Percentiles rank a stretch among this genome's conserved stretches.
Conservation (phyloP, 345 rosid species). For the Citrus unshiu region DNA sequence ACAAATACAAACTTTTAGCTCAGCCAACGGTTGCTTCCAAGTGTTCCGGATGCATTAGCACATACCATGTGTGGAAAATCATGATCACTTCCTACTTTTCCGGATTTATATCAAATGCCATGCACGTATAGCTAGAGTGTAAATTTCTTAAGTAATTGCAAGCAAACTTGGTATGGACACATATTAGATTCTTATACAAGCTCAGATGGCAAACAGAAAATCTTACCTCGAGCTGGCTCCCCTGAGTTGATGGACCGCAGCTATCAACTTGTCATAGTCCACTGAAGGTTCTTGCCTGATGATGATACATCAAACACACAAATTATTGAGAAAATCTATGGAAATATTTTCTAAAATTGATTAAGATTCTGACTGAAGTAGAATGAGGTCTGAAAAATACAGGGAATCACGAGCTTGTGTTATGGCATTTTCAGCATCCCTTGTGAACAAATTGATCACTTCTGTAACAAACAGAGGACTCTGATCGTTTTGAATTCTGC, state of each 20-base stretch:
- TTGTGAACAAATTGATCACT: constrained; percentile 12
- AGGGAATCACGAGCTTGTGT: neutral
- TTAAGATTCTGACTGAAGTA: neutral
- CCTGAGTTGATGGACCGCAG: constrained; percentile 8
- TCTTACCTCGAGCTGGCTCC: constrained; percentile 17
- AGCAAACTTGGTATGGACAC: neutral
- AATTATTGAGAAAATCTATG: neutral
- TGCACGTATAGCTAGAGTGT: neutral
- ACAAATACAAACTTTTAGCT: neutral
- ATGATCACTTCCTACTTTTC: neutral
- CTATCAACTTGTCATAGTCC: constrained; percentile 12
- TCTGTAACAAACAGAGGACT: constrained; percentile 15
- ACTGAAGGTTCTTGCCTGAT: constrained; percentile 17
- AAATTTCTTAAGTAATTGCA: neutral
- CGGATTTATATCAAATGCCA: neutral
- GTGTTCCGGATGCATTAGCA: neutral
- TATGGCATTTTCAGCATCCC: constrained; percentile 18
- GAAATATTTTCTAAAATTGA: neutral
- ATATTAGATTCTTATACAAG: neutral
- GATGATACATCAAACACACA: constrained; percentile 4
- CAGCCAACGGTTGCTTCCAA: neutral
- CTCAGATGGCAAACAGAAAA: neutral
- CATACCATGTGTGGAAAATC: neutral
- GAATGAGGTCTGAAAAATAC: constrained; percentile 7
- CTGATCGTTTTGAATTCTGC: neutral